Conservation (phyloP, 139 green algal species). For the Tetratostichococcus sp. region DNA sequence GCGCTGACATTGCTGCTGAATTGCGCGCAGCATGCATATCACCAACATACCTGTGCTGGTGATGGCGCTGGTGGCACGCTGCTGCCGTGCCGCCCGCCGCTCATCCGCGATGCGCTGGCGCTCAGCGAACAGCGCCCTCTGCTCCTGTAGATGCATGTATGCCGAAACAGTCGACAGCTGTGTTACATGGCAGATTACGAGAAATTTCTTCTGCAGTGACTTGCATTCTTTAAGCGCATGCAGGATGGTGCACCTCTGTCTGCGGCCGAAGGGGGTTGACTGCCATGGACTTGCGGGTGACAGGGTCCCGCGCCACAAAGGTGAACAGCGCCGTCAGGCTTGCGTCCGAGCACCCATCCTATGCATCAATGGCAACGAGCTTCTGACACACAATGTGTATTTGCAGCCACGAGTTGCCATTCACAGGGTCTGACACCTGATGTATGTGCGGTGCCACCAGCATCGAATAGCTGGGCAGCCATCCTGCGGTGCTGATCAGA, state of each 20-base stretch:
- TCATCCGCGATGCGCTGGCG: conserved; percentile 40
- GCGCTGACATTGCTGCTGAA: too few relatives aligned
- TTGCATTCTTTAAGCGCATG: too few relatives aligned
- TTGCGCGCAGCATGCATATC: too few relatives aligned
- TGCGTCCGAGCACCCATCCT: conserved; percentile 8
- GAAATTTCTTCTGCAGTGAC: too few relatives aligned
- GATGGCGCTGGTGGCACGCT: background rate
- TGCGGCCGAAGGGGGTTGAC: conserved; percentile 53
- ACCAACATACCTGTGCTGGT: background rate
- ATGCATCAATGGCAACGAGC: background rate
- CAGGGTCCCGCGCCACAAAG: conserved; percentile 73
- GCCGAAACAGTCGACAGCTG: too few relatives aligned
- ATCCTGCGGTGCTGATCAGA: too few relatives aligned
- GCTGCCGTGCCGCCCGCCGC: conserved; percentile 31
- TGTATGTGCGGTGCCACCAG: too few relatives aligned
- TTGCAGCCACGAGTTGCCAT: too few relatives aligned
- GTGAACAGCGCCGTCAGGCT: conserved; percentile 57
- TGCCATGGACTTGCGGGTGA: conserved; percentile 31
- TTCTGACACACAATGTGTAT: background rate
- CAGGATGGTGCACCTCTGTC: conserved; percentile 26
- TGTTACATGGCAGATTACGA: too few relatives aligned
- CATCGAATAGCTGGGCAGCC: too few relatives aligned
- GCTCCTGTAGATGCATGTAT: too few relatives aligned
- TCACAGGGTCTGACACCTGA: too few relatives aligned
- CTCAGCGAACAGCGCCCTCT: conserved; percentile 39